Base-by-base conservation (phyloP, 2,329 filamentous ascomycete genomes). In the Emmonsiellopsis sp. region DNA sequence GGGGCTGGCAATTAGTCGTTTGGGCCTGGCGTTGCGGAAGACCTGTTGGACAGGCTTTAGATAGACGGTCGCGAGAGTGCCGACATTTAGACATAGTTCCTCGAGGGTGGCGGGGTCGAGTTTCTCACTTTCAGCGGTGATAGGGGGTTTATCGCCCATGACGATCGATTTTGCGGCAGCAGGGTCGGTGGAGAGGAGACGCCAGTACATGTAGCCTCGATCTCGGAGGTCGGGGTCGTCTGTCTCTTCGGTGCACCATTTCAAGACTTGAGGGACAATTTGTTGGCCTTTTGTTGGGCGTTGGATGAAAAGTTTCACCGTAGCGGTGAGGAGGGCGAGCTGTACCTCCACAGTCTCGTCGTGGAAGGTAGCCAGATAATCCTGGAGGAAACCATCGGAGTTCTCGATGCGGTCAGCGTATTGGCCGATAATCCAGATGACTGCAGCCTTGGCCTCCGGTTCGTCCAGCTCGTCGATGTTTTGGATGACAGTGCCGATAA, bases 351-450 rank as follows among this genome's bases (percentile, higher is more conserved):
- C 86, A 0, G 91, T 86, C 71, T 98, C 93, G 62, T 98, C 93
- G 31, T 87, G 81, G 73, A 97, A 98, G 0, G 89, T 87, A 66
- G 92, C 92, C 7, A 98, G 70, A 68, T 97, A 98, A 69, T 98
- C 93, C 63, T 98, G 92, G 7, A 98, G 79, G 2, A 98, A 78
- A 0, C 86, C 88, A 62, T 97, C 93, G 13, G 89, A 93, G 69
- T 98, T 97, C 68, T 98, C 93, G 62, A 98, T 98, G 44, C 93
- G 86, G 66, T 94, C 90, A 8, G 93, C 93, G 64, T 98, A 98
- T 69, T 98, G 89, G 2, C 93, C 93, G 67, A 98, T 98, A 37
- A 98, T 93, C 93, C 93, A 98, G 44, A 98, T 93, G 84, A 98
- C 95, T 55, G 93, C 93, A 1, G 93, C 91, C 70, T 98, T 98